These are phyloP conservation scores for Colletotrichum caudatum DNA, from an alignment of 2,329 filamentous ascomycete species.

Conservation along the genomic window DNA sequence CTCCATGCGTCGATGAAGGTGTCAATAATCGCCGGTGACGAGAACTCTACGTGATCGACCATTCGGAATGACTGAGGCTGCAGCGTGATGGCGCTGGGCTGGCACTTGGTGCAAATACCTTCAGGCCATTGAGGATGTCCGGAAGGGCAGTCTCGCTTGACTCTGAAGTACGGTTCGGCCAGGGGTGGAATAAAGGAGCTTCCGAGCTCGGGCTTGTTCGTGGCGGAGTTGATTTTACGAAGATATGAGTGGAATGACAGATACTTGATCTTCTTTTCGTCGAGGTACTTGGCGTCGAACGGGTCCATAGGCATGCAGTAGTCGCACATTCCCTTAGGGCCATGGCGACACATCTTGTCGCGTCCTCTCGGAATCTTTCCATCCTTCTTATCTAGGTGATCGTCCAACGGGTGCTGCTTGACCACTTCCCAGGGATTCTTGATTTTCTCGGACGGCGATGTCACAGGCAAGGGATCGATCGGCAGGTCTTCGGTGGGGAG, in stretches of 20 bases:
- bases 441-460: constrained; percentile 71
- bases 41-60: constrained; percentile 98
- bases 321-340: constrained; percentile 98
- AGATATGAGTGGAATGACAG: constrained; percentile 95
- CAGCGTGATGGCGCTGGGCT: constrained; percentile 94
- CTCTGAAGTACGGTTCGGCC: constrained; percentile 91
- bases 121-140: constrained; percentile 95
- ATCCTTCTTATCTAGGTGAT: constrained; percentile 85
- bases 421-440: constrained; percentile 96
- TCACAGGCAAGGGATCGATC: constrained; percentile 67
- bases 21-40: constrained; percentile 85
- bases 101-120: constrained; percentile 97
- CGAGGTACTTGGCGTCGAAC: constrained; percentile 88
- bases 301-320: constrained; percentile 98
- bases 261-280: constrained; percentile 99
- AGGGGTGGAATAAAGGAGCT: constrained; percentile 97
- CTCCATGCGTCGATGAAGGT: constrained; percentile 94
- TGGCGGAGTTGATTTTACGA: constrained; percentile 93
- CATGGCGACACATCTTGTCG: constrained; percentile 96
- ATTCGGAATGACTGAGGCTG: constrained; percentile 95
- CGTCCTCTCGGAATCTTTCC: constrained; percentile 86
- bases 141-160: constrained; percentile 88
- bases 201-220: constrained; percentile 94
- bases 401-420: constrained; percentile 87
- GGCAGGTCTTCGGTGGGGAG: constrained; percentile 75